Conservation (phyloP, 2,329 filamentous ascomycete species). For the Fusarium graminum region DNA sequence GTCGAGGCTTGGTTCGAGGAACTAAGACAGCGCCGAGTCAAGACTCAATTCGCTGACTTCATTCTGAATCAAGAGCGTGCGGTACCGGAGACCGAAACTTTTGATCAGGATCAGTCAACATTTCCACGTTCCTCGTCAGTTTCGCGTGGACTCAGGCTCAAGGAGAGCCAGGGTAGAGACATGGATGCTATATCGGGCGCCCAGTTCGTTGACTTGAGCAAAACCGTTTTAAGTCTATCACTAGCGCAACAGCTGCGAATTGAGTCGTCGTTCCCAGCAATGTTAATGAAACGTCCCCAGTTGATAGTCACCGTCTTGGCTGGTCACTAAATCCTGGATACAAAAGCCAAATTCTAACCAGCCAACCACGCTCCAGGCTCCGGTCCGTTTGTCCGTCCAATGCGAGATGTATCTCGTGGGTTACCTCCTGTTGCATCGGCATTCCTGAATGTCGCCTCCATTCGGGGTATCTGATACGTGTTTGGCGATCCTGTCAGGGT, state of each 20-base stretch:
- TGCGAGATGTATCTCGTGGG: neutral
- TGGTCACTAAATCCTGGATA: neutral
- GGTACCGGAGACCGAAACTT: conserved; percentile 29
- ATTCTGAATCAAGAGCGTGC: conserved; percentile 28
- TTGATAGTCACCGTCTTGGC: conserved; percentile 8
- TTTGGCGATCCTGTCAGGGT: neutral
- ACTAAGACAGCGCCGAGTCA: conserved; percentile 17
- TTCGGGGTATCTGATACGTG: conserved; percentile 7
- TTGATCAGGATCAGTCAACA: conserved; percentile 22
- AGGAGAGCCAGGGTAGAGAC: conserved; percentile 33
- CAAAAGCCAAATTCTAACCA: conserved; percentile 5
- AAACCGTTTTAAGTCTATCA: conserved; percentile 14
- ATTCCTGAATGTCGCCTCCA: conserved; percentile 10
- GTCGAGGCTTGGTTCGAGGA: conserved; percentile 9
- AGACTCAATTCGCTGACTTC: conserved; percentile 16
- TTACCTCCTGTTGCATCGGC: conserved; percentile 4
- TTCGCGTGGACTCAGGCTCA: conserved; percentile 36
- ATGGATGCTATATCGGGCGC: conserved; percentile 12
- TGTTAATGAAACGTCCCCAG: conserved; percentile 26
- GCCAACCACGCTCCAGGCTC: conserved; percentile 30
- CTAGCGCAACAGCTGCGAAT: conserved; percentile 13
- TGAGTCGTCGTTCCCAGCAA: conserved; percentile 5
- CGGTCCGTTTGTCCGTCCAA: conserved; percentile 1
- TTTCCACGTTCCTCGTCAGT: conserved; percentile 40
- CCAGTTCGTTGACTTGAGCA: conserved; percentile 13